A percentile compares a stretch with the other conserved stretches of the same genome.
Evolutionary conservation across 768 basidiomycete species (phyloP).

Genomic region (Lentinus tigrinus): DNA sequence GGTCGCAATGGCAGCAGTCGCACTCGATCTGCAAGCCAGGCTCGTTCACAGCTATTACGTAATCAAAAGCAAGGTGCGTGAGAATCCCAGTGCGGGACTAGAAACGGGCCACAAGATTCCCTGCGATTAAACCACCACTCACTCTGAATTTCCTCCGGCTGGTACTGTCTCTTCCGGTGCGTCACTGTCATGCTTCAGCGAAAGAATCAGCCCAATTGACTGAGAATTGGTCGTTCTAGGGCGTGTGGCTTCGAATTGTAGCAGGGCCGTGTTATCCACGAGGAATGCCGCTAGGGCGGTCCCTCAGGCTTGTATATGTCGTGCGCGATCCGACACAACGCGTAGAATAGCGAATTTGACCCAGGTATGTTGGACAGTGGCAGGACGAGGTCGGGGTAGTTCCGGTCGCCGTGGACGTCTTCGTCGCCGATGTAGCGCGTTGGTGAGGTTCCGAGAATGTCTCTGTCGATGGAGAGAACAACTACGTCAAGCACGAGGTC

Average conservation of each 20-base stretch:
- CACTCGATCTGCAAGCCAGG: conserved; percentile 83
- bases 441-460: no score
- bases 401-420: neutral
- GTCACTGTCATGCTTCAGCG: conserved; percentile 29
- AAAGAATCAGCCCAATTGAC: conserved; percentile 7
- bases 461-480: neutral
- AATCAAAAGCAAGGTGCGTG: conserved; percentile 23
- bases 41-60: conserved; percentile 65
- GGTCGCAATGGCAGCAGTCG: conserved; percentile 80
- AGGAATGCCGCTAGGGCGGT: conserved; percentile 1
- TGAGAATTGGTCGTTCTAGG: neutral
- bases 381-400: neutral
- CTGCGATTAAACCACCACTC: conserved; percentile 10
- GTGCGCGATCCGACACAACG: neutral
- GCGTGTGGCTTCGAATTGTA: neutral
- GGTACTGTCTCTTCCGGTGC: conserved; percentile 31
- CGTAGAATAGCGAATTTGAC: neutral
- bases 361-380: neutral
- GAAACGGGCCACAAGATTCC: conserved; percentile 13
- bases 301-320: neutral
- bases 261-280: neutral
- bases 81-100: conserved; percentile 19
- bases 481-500: neutral
- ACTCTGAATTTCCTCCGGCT: conserved; percentile 35
- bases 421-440: neutral